A percentile compares a stretch with the other conserved stretches of the same genome.
Evolutionary conservation across 2,329 filamentous ascomycete genomes (phyloP).

Genomic region (Phyllosticta citrichinensis): DNA sequence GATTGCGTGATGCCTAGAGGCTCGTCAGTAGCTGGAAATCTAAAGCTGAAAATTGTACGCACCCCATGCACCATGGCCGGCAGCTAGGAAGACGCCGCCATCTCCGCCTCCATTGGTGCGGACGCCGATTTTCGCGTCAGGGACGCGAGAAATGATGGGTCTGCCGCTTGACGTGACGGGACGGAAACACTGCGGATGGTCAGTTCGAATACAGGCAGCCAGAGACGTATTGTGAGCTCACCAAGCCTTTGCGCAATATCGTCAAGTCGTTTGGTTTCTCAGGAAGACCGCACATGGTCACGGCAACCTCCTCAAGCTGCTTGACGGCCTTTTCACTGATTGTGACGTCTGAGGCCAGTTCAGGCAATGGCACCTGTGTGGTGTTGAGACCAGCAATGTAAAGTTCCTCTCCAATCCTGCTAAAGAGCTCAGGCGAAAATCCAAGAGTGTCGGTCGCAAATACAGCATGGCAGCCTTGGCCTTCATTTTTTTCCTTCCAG

Average conservation of each 20-base stretch:
- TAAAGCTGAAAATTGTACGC: constrained; percentile 5
- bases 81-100: constrained; percentile 60
- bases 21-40: background rate
- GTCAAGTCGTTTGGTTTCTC: constrained; percentile 44
- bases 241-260: constrained; percentile 51
- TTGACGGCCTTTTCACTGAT: constrained; percentile 40
- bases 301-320: constrained; percentile 41
- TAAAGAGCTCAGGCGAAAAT: constrained; percentile 64
- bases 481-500: constrained; percentile 38
- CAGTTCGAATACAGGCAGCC: background rate
- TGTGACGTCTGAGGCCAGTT: constrained; percentile 40
- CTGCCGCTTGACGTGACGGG: constrained; percentile 55
- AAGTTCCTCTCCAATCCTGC: constrained; percentile 55
- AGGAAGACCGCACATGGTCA: constrained; percentile 36
- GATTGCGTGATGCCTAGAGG: constrained; percentile 26
- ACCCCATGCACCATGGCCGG: constrained; percentile 71
- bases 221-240: constrained; percentile 14
- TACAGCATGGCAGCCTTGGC: constrained; percentile 52
- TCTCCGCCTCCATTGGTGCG: constrained; percentile 32
- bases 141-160: constrained; percentile 52
- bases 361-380: constrained; percentile 49
- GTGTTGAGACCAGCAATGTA: constrained; percentile 67
- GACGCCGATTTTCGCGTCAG: constrained; percentile 47
- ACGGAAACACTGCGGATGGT: constrained; percentile 50
- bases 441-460: constrained; percentile 50